A percentile compares a stretch with the other conserved stretches of the same genome.
These are phyloP conservation scores for Umbellularia californica DNA, from an alignment of 164 flowering plant genomes.

Conservation along the genomic window DNA sequence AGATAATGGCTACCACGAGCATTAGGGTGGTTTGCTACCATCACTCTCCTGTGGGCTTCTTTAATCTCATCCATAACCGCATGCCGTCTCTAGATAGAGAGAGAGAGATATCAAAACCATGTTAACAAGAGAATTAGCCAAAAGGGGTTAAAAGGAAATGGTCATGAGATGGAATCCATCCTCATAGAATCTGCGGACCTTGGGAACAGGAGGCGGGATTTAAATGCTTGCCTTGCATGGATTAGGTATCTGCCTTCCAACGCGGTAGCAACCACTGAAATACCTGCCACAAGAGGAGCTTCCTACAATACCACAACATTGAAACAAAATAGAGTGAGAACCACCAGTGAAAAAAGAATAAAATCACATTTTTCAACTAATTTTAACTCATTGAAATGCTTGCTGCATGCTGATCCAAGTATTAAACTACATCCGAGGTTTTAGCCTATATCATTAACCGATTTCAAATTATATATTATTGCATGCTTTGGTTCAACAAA, in stretches of 20 bases:
- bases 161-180: slow-evolving; percentile 21
- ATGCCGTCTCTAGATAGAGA: slow-evolving; percentile 18
- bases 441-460: too few species aligned
- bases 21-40: slow-evolving; percentile 45
- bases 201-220: slow-evolving; percentile 19
- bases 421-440: too few species aligned
- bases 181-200: slow-evolving; percentile 23
- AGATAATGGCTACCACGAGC: slow-evolving; percentile 40
- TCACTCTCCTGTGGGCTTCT: slow-evolving; percentile 45
- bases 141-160: not conserved
- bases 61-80: slow-evolving; percentile 43
- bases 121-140: not conserved
- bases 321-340: not conserved
- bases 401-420: too few species aligned
- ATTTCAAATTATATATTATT: too few species aligned
- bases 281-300: slow-evolving; percentile 18
- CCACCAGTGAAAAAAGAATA: too few species aligned
- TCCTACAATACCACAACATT: slow-evolving; percentile 9
- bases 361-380: too few species aligned
- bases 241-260: slow-evolving; percentile 26
- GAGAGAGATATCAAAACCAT: not conserved
- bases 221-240: slow-evolving; percentile 26
- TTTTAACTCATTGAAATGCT: too few species aligned
- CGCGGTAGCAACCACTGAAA: slow-evolving; percentile 33
- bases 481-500: too few species aligned